Conservation (phyloP, 768 basidiomycete species). For the Boletus speciosus region DNA sequence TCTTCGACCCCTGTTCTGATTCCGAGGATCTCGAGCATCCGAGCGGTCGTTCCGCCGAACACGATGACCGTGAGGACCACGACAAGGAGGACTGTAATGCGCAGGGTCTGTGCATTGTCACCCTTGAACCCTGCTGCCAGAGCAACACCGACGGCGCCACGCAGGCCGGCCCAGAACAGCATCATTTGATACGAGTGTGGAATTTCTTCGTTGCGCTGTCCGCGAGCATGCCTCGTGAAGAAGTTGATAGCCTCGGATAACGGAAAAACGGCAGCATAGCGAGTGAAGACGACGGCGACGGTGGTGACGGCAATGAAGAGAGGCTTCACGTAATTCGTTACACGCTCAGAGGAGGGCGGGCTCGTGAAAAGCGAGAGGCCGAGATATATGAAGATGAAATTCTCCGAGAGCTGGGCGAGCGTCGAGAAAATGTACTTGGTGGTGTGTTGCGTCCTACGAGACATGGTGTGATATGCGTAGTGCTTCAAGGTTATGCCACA, state of each 20-base stretch:
- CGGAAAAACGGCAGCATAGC: constrained; percentile 95
- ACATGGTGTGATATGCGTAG: constrained; percentile 99
- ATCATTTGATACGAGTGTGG: constrained; percentile 99
- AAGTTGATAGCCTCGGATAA: constrained; percentile 94
- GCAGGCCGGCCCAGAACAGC: constrained; percentile 97
- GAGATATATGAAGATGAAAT: constrained; percentile 99
- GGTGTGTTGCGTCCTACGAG: constrained; percentile 85
- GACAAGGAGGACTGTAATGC: constrained; percentile 92
- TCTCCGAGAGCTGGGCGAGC: constrained; percentile 92
- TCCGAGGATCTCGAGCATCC: constrained; percentile 97
- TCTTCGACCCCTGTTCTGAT: constrained; percentile 95
- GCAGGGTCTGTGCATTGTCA: constrained; percentile 84
- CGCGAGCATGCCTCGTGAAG: constrained; percentile 78
- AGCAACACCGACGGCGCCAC: constrained; percentile 97
- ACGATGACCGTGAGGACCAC: constrained; percentile 92
- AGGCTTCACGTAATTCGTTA: constrained; percentile 87
- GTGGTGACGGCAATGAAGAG: constrained; percentile 91
- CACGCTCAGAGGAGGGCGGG: constrained; percentile 70
- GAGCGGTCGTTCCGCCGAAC: constrained; percentile 95
- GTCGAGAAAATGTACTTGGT: constrained; percentile 95
- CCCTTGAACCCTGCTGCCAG: constrained; percentile 95
- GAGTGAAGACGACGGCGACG: constrained; percentile 89
- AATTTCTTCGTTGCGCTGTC: constrained; percentile 84
- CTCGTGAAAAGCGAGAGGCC: constrained; percentile 95
- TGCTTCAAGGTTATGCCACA: constrained; percentile 99